Evolutionary conservation across 805 yeast species (phyloP), one percentile per base, ranked within the genome.

Genomic region (Priceomyces haplophilus): DNA sequence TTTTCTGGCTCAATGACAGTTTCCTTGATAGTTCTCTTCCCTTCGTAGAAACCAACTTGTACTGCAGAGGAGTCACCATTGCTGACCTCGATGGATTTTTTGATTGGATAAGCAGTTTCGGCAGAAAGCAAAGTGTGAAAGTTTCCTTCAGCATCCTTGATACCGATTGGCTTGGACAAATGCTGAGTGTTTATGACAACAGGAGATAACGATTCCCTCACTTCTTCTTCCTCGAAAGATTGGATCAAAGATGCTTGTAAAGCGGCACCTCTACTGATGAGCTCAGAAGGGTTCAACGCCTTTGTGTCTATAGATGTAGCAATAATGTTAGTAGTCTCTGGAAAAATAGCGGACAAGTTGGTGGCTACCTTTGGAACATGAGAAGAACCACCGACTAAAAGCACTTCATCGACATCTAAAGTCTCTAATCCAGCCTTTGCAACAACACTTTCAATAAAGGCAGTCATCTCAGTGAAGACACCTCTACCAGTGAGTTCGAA

Each of bases 191-290:
- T 85, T 54, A 88, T 75, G 47, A 90, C 86, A 46, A 86, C 79
- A 23, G 95, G 93, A 66, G 86, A 85, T 54, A 82, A 72, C 44
- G 93, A 83, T 69, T 88, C 95, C 37, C 75, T 71, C 55, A 83
- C 73, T 67, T 88, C 93, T 49, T 86, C 95, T 41, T 79, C 88
- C 58, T 84, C 93, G 56, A 88, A 95, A 45, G 80, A 73, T 57
- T 85, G 91, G 49, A 85, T 72, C 56, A 91, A 74, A 30, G 95
- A 81, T 40, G 97, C 99, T 76, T 93, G 98, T 62, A 91, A 78
- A 49, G 98, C 97, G 45, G 97, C 95, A 69, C 99, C 99, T 60
- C 95, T 83, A 51, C 95, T 83, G 51, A 85, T 74, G 58, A 89
- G 76, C 73, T 93, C 98, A 59, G 87, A 83, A 47, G 99, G 97